Evolutionary conservation across 148 eudicot genomes (phyloP), one percentile per base, ranked within the genome.

Genomic region (Silene latifolia): DNA sequence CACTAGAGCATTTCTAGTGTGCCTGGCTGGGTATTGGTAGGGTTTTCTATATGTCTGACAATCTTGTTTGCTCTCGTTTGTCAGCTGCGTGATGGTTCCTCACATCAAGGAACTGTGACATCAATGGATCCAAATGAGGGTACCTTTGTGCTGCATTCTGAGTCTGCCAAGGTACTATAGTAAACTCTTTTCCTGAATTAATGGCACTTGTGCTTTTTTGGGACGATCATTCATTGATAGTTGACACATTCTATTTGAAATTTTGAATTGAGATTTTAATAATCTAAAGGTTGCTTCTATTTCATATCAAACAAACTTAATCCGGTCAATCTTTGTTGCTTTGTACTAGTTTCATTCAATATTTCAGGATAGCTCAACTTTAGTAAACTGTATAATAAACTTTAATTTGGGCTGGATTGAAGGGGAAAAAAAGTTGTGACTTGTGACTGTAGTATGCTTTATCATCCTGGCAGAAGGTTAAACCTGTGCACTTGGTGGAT

Each of bases 51-150:
- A 27, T 71, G 39, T 56, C 54, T 54, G 65, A 73, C 24, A 24
- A 46, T 14, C 23, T 24, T 77, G 61, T 51, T 32, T 71, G 66
- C 51, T 59, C 56, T 71, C 74, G 17, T 76, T 27, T 84, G 73
- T 77, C 85, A 90, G 98, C 96, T 93, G 79, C 90, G 86, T 73
- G 98, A 90, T 89, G 98, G 98, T 57, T 88, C 93, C 74, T 82
- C 96, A 59, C 98, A 90, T 85, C 87, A 82, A 75, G 98, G 98
- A 63, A 90, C 98, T 70, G 96, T 93, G 60, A 93, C 91, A 21
- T 93, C 96, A 61, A 93, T 93, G 96, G 98, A 90, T 62, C 96
- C 98, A 76, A 93, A 93, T 79, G 93, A 93, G 80, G 96, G 90
- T 35, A 89, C 86, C 73, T 93, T 93, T 85, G 84, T 89, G 78